Conservation (phyloP, 1,139 yeast genomes). For the Debaryomyces subglobosus region DNA sequence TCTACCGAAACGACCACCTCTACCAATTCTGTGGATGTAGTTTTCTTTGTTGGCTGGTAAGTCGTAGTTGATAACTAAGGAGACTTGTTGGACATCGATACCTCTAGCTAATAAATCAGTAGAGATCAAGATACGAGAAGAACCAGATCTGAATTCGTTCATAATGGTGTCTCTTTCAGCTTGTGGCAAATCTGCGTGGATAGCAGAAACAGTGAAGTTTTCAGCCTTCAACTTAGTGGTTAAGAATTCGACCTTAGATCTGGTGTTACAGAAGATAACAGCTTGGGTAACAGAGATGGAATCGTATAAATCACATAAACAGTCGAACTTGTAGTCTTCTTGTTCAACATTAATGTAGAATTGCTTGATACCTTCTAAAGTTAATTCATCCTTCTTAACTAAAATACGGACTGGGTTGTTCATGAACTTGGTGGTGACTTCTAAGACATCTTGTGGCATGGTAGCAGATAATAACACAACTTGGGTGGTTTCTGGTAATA, state of each 20-base stretch:
- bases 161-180: slow-evolving; percentile 96
- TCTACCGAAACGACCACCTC: slow-evolving; percentile 99
- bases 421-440: slow-evolving; percentile 96
- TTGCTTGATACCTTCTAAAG: slow-evolving; percentile 98
- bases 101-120: slow-evolving; percentile 99
- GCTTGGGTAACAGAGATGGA: slow-evolving; percentile 98
- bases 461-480: slow-evolving; percentile 97
- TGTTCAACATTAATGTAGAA: slow-evolving; percentile 92
- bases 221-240: slow-evolving; percentile 83
- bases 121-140: slow-evolving; percentile 94
- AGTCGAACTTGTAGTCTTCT: slow-evolving; percentile 93
- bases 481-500: slow-evolving; percentile 93
- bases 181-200: slow-evolving; percentile 98
- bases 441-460: slow-evolving; percentile 96
- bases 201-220: slow-evolving; percentile 94
- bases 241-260: slow-evolving; percentile 94
- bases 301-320: slow-evolving; percentile 95
- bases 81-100: slow-evolving; percentile 99
- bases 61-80: slow-evolving; percentile 96
- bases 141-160: slow-evolving; percentile 98
- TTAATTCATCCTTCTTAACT: slow-evolving; percentile 97
- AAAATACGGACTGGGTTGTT: slow-evolving; percentile 95
- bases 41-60: slow-evolving; percentile 97
- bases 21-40: slow-evolving; percentile 99
- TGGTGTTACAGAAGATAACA: slow-evolving; percentile 98